Evolutionary conservation across 73 alveolate genomes (phyloP).

Genomic region (Urostyla sp.): DNA sequence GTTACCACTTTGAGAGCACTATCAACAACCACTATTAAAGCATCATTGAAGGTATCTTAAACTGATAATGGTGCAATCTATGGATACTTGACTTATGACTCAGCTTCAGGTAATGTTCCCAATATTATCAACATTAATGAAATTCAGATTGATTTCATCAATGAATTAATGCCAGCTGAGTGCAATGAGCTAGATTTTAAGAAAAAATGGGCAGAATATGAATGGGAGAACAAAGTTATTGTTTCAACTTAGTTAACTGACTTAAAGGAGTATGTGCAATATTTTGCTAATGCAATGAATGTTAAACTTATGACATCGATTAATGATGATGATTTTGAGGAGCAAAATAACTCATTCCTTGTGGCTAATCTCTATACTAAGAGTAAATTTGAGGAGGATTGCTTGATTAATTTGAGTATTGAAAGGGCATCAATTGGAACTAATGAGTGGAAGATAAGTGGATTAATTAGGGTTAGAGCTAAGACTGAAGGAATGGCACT

Average conservation of each 20-base stretch:
- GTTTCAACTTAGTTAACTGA: slow-evolving; percentile 75
- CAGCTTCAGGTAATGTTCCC: slow-evolving; percentile 87
- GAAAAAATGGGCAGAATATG: slow-evolving; percentile 96
- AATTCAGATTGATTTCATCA: slow-evolving; percentile 89
- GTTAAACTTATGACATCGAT: slow-evolving; percentile 83
- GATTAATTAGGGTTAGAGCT: slow-evolving; percentile 90
- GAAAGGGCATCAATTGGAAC: slow-evolving; percentile 82
- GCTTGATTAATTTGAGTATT: slow-evolving; percentile 88
- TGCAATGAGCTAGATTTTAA: slow-evolving; percentile 89
- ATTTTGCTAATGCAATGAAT: slow-evolving; percentile 75
- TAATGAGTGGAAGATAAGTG: slow-evolving; percentile 82
- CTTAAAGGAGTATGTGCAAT: slow-evolving; percentile 74
- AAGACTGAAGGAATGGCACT: slow-evolving; percentile 91
- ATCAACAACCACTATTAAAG: slow-evolving; percentile 75
- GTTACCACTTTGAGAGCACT: slow-evolving; percentile 84
- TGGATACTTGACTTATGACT: slow-evolving; percentile 93
- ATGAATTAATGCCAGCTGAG: slow-evolving; percentile 85
- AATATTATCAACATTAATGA: slow-evolving; percentile 87
- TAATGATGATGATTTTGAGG: slow-evolving; percentile 76
- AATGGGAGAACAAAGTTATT: slow-evolving; percentile 96
- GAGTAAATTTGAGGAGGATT: slow-evolving; percentile 94
- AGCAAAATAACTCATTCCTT: slow-evolving; percentile 72
- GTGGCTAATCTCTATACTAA: slow-evolving; percentile 90
- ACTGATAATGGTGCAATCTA: slow-evolving; percentile 91
- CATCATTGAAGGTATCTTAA: slow-evolving; percentile 85